Evolutionary conservation across 2,329 filamentous ascomycete species (phyloP), one percentile per base, ranked within the genome.

Genomic region (Hymenoscyphus fructigenus): DNA sequence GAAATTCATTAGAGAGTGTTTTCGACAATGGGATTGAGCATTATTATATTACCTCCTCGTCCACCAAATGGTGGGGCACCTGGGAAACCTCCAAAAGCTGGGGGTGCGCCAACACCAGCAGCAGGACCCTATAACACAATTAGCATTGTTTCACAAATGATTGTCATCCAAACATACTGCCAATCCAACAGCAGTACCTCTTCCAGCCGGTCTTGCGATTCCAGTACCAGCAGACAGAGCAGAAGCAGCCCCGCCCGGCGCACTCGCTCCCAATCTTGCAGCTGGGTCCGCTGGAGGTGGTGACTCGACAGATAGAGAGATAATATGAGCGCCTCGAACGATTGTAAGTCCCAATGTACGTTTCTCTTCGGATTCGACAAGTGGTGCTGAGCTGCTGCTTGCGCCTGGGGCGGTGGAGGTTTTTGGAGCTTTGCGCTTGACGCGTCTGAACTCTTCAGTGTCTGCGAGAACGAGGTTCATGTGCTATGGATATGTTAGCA

Each of bases 391-490:
- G 60, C 85, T 81, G 71, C 87, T 84, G 63, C 84, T 84, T 70
- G 88, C 83, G 67, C 74, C 75, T 67, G 75, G 74, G 62, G 75
- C 75, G 50, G 90, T 87, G 60, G 85, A 79, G 61, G 85, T 81
- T 82, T 95, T 96, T 72, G 87, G 84, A 73, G 89, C 87, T 83
- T 91, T 94, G 79, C 91, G 87, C 83, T 95, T 96, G 68, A 94
- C 89, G 76, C 91, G 91, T 78, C 93, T 91, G 80, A 97, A 97
- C 79, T 98, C 94, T 85, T 99, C 95, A 72, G 95, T 98, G 76
- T 99, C 95, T 80, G 94, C 95, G 68, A 99, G 91, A 68, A 99
- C 95, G 70, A 99, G 87, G 79, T 99, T 99, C 95, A 99, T 99
- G 80, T 99, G 95, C 93, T 96, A 70, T 66, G 10, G 1, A 47